Evolutionary conservation across 495 filamentous ascomycete species (phyloP).

Genomic region (Rostrohypoxylon terebratum): DNA sequence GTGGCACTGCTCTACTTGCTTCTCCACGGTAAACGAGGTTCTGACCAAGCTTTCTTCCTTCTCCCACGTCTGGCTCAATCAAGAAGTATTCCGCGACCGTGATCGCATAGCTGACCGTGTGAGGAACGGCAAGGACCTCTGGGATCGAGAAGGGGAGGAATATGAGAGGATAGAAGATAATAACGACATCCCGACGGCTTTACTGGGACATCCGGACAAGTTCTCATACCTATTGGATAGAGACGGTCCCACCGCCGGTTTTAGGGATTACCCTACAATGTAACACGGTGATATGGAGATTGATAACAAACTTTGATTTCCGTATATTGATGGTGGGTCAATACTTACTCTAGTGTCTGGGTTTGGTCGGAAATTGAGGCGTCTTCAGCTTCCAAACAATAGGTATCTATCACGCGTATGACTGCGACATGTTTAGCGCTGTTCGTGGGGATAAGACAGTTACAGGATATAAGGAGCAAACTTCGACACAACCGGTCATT

Average conservation of each 20-base stretch:
- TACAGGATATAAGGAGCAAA: no score
- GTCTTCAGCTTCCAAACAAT: no score
- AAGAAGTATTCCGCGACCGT: constrained; percentile 54
- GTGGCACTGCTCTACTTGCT: constrained; percentile 69
- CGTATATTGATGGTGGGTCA: no score
- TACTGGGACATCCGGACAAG: constrained; percentile 49
- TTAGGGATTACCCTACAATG: constrained; percentile 51
- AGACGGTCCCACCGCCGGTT: constrained; percentile 55
- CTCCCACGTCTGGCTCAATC: constrained; percentile 61
- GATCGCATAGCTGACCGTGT: constrained; percentile 60
- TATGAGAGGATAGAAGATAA: constrained; percentile 61
- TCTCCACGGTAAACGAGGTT: constrained; percentile 62
- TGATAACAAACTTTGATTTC: not conserved
- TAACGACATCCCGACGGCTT: constrained; percentile 57
- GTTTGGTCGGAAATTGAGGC: no score
- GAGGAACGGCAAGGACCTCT: constrained; percentile 62
- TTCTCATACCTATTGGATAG: constrained; percentile 56
- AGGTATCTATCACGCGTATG: not conserved
- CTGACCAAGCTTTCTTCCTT: constrained; percentile 65
- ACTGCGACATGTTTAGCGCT: not conserved
- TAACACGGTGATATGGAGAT: not conserved
- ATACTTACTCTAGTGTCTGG: no score
- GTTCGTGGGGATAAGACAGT: no score
- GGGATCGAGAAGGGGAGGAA: constrained; percentile 58
- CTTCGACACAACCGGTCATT: no score